These are phyloP conservation scores for Gossypium longicalyx DNA, from an alignment of 345 rosid species.

Conservation along the genomic window DNA sequence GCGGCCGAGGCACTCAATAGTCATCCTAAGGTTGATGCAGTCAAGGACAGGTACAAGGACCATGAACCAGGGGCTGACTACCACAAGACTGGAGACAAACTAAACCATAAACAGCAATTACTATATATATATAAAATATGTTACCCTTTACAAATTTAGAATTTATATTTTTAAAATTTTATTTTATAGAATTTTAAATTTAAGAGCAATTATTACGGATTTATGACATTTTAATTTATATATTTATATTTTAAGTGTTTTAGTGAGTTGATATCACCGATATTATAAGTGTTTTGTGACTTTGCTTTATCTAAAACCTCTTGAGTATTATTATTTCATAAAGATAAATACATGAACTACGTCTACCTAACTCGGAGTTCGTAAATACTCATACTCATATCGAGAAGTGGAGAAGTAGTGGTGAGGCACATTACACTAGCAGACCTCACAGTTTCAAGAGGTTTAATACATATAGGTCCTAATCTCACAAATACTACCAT, in stretches of 20 bases:
- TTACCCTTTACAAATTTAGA: no score
- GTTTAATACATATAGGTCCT: not conserved
- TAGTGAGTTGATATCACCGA: no score
- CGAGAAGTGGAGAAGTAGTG: not conserved
- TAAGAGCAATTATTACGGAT: no score
- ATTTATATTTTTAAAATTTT: no score
- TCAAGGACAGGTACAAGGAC: conserved; percentile 14
- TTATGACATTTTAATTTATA: no score
- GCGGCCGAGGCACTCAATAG: conserved; percentile 20
- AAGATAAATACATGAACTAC: not conserved
- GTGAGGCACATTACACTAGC: not conserved
- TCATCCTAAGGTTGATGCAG: conserved; percentile 14
- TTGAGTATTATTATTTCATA: not conserved
- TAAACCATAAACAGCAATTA: no score
- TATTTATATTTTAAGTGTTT: no score
- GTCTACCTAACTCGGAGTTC: not conserved
- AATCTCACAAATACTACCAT: not conserved
- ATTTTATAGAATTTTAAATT: no score
- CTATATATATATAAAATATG: no score
- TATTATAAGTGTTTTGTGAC: no score
- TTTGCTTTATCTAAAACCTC: not conserved
- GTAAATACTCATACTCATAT: not conserved
- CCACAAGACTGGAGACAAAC: not conserved
- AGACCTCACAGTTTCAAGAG: not conserved
- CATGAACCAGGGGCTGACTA: conserved; percentile 20